Evolutionary conservation across 1,284 basidiomycete species (phyloP).

Genomic region (Tremellales sp.): DNA sequence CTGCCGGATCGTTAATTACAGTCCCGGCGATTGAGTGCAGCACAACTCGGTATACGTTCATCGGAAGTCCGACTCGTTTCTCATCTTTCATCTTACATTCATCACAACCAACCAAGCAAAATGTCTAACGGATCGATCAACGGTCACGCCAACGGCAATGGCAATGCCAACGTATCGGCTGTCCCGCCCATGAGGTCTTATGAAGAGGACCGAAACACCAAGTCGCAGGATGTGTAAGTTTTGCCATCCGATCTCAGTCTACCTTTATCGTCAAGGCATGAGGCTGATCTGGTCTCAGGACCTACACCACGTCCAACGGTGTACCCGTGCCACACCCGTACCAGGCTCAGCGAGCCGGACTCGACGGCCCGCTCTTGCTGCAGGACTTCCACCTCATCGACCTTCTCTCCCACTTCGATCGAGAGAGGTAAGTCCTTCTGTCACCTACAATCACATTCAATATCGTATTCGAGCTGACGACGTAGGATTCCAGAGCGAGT

Average conservation of each 20-base stretch:
- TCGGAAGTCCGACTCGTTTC: too few relatives aligned
- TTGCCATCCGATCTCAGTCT: neutral
- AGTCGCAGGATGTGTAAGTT: conserved; percentile 21
- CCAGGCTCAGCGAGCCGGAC: conserved; percentile 68
- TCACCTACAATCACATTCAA: neutral
- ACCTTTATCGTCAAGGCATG: neutral
- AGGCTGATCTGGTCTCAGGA: conserved; percentile 9
- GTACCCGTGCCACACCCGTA: conserved; percentile 60
- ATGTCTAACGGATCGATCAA: conserved; percentile 1
- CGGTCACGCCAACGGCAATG: conserved; percentile 3
- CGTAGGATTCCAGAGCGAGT: conserved; percentile 88
- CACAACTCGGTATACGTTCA: too few relatives aligned
- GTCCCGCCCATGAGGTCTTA: conserved; percentile 15
- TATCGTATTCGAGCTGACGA: conserved; percentile 4
- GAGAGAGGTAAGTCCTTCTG: conserved; percentile 59
- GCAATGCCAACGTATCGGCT: conserved; percentile 3
- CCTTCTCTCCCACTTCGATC: conserved; percentile 82
- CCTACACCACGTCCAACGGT: conserved; percentile 82
- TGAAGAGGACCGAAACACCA: conserved; percentile 25
- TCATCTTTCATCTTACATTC: neutral
- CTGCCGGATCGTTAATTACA: too few relatives aligned
- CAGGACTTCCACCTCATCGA: conserved; percentile 90
- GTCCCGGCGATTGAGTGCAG: too few relatives aligned
- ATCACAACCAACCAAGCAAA: neutral
- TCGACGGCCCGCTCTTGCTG: conserved; percentile 73